A percentile compares a stretch with the other conserved stretches of the same genome.
phyloP scores from a whole-genome alignment of 495 filamentous ascomycete species.

The Zalerion maritima region DNA sequence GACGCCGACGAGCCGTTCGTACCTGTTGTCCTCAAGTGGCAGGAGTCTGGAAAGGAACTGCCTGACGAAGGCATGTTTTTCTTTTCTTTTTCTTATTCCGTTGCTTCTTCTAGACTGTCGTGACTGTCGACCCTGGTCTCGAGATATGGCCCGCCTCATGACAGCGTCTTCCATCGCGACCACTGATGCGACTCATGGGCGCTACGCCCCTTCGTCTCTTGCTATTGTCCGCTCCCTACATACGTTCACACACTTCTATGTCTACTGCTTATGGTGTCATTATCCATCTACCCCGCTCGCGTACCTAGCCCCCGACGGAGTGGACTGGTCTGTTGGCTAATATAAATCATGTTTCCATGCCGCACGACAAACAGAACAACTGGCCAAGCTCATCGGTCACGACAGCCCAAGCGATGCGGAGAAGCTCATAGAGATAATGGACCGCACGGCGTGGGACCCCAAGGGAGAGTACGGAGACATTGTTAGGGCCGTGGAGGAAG shows the following conservation, averaged over 20 bases:
- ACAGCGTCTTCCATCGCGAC: background rate
- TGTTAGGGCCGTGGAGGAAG: slow-evolving; percentile 41
- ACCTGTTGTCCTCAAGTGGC: slow-evolving; percentile 52
- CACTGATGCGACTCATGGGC: too few species aligned
- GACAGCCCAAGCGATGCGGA: slow-evolving; percentile 29
- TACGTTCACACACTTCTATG: too few species aligned
- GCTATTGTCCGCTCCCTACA: too few species aligned
- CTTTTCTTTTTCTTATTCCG: slow-evolving; percentile 5
- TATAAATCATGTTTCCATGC: slow-evolving; percentile 1
- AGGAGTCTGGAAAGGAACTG: slow-evolving; percentile 35
- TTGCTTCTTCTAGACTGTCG: slow-evolving; percentile 2
- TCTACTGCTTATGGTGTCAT: too few species aligned
- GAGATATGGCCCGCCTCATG: slow-evolving; percentile 14
- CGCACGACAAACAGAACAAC: slow-evolving; percentile 29
- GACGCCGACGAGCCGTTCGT: slow-evolving; percentile 79
- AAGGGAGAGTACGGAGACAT: slow-evolving; percentile 43
- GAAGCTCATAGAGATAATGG: slow-evolving; percentile 36
- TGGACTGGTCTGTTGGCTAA: background rate
- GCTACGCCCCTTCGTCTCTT: slow-evolving; percentile 3
- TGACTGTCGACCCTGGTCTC: slow-evolving; percentile 9
- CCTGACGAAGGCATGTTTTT: slow-evolving; percentile 44
- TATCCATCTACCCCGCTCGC: too few species aligned
- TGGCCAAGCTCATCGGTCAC: slow-evolving; percentile 42
- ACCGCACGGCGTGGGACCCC: slow-evolving; percentile 46
- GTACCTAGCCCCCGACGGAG: too few species aligned